phyloP scores from a whole-genome alignment of 306 rosid genomes.

The Fragaria nilgerrensis region DNA sequence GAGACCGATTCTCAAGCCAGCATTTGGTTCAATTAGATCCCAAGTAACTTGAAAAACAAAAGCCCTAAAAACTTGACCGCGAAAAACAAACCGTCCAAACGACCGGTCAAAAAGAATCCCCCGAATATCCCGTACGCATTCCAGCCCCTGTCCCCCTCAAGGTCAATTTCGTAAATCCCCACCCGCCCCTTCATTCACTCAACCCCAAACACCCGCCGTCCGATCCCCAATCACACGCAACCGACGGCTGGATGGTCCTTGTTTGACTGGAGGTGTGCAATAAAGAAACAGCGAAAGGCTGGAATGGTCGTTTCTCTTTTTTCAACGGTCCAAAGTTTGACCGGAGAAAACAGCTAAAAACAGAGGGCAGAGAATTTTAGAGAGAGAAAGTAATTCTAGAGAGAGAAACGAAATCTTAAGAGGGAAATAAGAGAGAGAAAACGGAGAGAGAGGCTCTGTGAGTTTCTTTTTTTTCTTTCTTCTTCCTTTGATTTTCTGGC shows the following conservation, averaged over 20 bases:
- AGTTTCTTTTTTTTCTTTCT: constrained; percentile 13
- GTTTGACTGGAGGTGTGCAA: constrained; percentile 37
- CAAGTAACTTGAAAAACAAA: neutral
- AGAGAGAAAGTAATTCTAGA: constrained; percentile 11
- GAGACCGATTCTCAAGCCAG: constrained; percentile 13
- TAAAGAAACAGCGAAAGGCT: constrained; percentile 18
- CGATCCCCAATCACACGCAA: constrained; percentile 11
- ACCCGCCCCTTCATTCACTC: neutral
- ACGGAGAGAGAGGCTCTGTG: neutral
- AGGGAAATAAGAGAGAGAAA: constrained; percentile 1
- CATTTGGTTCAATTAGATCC: neutral
- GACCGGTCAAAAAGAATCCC: constrained; percentile 29
- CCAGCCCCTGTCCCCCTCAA: constrained; percentile 1
- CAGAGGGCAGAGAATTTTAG: neutral
- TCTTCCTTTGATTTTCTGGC: constrained; percentile 20
- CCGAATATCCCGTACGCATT: constrained; percentile 32
- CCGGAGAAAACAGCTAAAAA: constrained; percentile 31
- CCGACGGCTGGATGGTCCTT: constrained; percentile 18
- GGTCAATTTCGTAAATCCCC: constrained; percentile 24
- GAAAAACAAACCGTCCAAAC: constrained; percentile 24
- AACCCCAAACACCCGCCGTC: constrained; percentile 7
- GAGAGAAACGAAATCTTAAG: neutral
- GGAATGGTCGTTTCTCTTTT: constrained; percentile 33
- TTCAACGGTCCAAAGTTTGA: constrained; percentile 35
- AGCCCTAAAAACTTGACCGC: constrained; percentile 17